phyloP scores from a whole-genome alignment of 257 asterid genomes.

The Plantago ovata region DNA sequence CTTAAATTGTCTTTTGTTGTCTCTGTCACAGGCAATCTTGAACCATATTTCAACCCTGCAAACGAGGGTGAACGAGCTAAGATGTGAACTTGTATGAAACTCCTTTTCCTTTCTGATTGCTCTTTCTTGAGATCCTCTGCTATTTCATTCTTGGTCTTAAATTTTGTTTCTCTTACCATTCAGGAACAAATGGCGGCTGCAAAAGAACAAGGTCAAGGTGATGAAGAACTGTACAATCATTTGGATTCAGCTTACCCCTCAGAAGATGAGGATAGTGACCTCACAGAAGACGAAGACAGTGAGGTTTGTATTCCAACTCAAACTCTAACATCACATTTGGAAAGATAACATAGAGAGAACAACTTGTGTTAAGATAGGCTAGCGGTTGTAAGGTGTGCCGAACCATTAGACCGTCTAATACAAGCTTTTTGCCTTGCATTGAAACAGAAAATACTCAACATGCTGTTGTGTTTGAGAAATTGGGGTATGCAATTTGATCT shows the following conservation, averaged over 20 bases:
- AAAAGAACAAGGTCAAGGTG: slow-evolving; percentile 51
- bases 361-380: neutral
- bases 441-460: neutral
- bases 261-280: slow-evolving; percentile 76
- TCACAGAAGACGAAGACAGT: slow-evolving; percentile 68
- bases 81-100: slow-evolving; percentile 63
- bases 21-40: slow-evolving; percentile 63
- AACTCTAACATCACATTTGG: neutral
- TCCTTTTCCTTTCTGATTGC: slow-evolving; percentile 10
- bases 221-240: slow-evolving; percentile 60
- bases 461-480: no score
- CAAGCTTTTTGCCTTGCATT: neutral
- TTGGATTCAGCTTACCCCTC: slow-evolving; percentile 61
- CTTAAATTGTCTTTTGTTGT: slow-evolving; percentile 3
- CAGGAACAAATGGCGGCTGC: slow-evolving; percentile 51
- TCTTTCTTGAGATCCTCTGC: neutral
- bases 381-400: no score
- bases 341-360: neutral
- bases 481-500: no score
- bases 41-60: slow-evolving; percentile 58
- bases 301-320: slow-evolving; percentile 47
- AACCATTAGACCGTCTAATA: no score
- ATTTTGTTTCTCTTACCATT: neutral
- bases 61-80: slow-evolving; percentile 50
- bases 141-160: neutral